phyloP scores from a whole-genome alignment of 2,329 filamentous ascomycete genomes.

The Trichoderma semiorbis region DNA sequence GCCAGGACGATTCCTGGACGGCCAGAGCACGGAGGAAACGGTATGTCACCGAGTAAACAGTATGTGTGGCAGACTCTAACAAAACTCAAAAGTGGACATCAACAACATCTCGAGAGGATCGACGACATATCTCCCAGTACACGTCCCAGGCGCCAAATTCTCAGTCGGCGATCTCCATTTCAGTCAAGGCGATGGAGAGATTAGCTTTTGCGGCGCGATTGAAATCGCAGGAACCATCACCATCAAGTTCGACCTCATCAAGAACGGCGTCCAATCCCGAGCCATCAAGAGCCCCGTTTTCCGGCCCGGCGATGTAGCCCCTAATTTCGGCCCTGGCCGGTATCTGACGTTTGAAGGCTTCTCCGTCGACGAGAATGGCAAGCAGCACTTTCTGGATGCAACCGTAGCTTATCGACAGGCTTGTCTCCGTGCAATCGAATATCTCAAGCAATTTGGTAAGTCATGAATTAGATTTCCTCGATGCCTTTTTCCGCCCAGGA shows the following conservation, averaged over 20 bases:
- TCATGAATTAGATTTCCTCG: neutral
- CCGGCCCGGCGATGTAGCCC: conserved; percentile 81
- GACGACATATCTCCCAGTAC: conserved; percentile 84
- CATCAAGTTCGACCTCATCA: conserved; percentile 84
- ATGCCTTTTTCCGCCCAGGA: neutral
- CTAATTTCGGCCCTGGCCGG: conserved; percentile 77
- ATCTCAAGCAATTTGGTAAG: conserved; percentile 35
- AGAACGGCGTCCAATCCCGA: conserved; percentile 70
- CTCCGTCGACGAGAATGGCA: conserved; percentile 80
- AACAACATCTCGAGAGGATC: conserved; percentile 78
- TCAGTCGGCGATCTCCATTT: conserved; percentile 87
- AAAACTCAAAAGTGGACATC: conserved; percentile 62
- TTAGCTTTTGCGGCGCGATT: conserved; percentile 84
- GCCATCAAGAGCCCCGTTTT: conserved; percentile 82
- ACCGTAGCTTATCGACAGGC: conserved; percentile 85
- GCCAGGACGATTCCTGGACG: conserved; percentile 81
- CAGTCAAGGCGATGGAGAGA: conserved; percentile 79
- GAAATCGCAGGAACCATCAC: conserved; percentile 94
- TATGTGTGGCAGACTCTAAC: neutral
- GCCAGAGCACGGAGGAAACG: conserved; percentile 81
- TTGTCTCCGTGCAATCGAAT: conserved; percentile 51
- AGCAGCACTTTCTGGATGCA: conserved; percentile 85
- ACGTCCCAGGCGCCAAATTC: conserved; percentile 84
- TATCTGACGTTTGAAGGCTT: conserved; percentile 63
- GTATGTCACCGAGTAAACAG: neutral